Base-by-base conservation (phyloP, 768 basidiomycete genomes). In the Tricholoma flavovirens region DNA sequence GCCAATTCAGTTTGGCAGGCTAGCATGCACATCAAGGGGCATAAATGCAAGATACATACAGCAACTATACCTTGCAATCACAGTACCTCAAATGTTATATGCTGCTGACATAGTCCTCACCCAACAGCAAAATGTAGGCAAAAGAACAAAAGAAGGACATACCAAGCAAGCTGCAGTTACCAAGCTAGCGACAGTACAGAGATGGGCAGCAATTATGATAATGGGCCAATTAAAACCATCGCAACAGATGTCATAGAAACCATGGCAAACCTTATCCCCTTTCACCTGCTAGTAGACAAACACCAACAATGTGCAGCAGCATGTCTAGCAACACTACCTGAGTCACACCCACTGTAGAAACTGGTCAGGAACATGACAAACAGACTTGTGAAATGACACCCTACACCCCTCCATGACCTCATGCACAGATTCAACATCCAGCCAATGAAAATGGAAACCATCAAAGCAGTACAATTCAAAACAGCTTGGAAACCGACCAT, bases 21-120 rank as follows among this genome's bases (percentile, higher is more conserved):
- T n/a, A 74, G 71, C 53, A 40, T 64, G 0, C 30, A 62, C 1
- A 60, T 67, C 0, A 62, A 60, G 0, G 10, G 33, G 33, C 3
- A 35, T 35, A 35, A 35, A 35, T 35, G 33, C 33, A 49, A 69
- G 2, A 69, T 70, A 0, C 64, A 63, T 22, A 70, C 73, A 59
- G 59, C 70, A 19, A 9, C 33, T 26, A 26, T 26, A 26, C 24
- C 24, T 26, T 5, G 2, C 24, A 26, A 26, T 26, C 5, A 5
- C 24, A 5, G 24, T 26, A 26, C 24, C 24, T 5, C 24, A 5
- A 26, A 26, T 26, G 24, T 5, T 26, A 26, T 75, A 54, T 58
- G 57, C 19, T 19, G 17, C n/a, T 29, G 51, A 58, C 26, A 33
- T 58, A 12, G 54, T 52, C 52, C 45, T 43, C 32, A 53, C 51